Base-by-base conservation (phyloP, 1,284 basidiomycete species). In the Termitomyces sp. region DNA sequence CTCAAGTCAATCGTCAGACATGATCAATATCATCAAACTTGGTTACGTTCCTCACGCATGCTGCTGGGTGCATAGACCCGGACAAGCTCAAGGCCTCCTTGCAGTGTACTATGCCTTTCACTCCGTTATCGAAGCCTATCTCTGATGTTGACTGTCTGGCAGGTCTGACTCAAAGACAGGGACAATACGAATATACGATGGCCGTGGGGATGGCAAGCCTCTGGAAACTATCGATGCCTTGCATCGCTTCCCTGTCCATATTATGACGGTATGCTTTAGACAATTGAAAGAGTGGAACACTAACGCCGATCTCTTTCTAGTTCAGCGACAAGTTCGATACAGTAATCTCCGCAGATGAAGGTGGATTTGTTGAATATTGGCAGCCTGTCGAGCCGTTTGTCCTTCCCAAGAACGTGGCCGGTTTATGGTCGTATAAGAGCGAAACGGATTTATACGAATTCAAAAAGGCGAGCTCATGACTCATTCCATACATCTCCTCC, bases 361-460 rank as follows among this genome's bases (percentile, higher is more conserved):
- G 83, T 11, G 97, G 97, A 0, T 97, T 99, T 65, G 73, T 99
- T 48, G 97, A 99, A 68, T 98, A 97, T 69, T 99, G 97, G 97
- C 83, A 86, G 64, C 93, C 94, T 0, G 71, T 67, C 8, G 93
- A 96, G 62, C 91, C 91, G 1, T 97, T 93, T 63, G 86, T 85
- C 47, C 74, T 86, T 37, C 95, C 96, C 0, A 85, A 84, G 59
- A 81, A 87, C 50, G 75, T 90, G 4, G 77, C 84, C 0, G 87
- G 87, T 1, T 69, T 98, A 56, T 99, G 96, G 92, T 77, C 86
- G 41, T 93, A 81, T 75, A 99, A 99, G 69, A 90, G 84, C 41
- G 79, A 84, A 40, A 99, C 97, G 0, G 94, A 98, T 64, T 71
- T 99, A 30, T 99, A 97, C 69, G 95, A 97, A 60, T 99, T 99